Evolutionary conservation across 441 rosid species (phyloP), one percentile per base, ranked within the genome.

Genomic region (Cnidoscolus chayamansa): DNA sequence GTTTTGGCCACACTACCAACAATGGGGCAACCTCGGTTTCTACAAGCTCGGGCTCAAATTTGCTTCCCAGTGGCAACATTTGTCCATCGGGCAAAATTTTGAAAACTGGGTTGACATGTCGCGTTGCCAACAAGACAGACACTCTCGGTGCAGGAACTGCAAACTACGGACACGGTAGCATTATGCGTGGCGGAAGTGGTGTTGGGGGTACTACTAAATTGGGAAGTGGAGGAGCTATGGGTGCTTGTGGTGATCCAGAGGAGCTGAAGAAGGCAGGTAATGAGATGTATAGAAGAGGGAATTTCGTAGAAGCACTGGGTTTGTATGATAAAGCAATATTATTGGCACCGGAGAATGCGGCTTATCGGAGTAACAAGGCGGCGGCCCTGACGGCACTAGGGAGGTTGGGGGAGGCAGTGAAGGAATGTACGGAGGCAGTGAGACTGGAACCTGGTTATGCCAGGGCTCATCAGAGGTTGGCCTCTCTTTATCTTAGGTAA

Each of bases 391-490:
- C 86, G n/a, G 87, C 81, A 19, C 71, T 90, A 15, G 81, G 81
- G 49, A 78, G 85, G 68, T 45, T 91, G 65, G 85, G 80, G 32
- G 93, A 89, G 79, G 97, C 93, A 6, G 86, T 91, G 69, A 84
- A 48, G 74, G 97, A 88, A 37, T 91, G 95, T 68, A 89, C 86
- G 75, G 97, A 88, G 50, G 96, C 96, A 12, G 83, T 88, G 55
- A 86, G 86, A 79, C 77, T 83, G 76, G 91, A 88, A 70, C 89
- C 93, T 15, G 74, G 71, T 69, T 89, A 85, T 78, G 74, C 68
- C 51, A 86, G 94, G 73, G 91, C 94, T 82, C 94, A 84, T 76
- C 94, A 86, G 53, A 86, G 94, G 62, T 81, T 91, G 79, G 91
- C 79, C 35, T 83, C 84, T 58, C 79, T 91, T 73, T 80, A 83